Conservation (phyloP, 2,329 filamentous ascomycete species). For the Alternaria angustiovoidea region DNA sequence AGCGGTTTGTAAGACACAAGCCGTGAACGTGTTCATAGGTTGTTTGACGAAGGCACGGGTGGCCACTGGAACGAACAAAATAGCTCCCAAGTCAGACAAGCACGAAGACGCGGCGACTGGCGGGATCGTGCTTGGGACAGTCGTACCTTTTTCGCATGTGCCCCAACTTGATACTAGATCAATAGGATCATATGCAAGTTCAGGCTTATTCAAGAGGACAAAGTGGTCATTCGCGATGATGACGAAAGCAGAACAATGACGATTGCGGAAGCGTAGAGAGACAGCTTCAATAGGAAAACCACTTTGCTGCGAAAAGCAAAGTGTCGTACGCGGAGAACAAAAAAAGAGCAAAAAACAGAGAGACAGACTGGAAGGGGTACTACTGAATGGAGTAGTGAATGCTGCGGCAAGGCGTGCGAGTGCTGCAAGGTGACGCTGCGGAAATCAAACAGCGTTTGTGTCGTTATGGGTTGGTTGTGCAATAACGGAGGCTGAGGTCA, state of each 20-base stretch:
- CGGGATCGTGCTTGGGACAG: conserved; percentile 34
- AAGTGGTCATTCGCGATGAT: conserved; percentile 39
- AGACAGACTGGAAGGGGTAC: conserved; percentile 42
- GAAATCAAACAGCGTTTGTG: conserved; percentile 44
- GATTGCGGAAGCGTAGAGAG: conserved; percentile 46
- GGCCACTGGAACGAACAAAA: conserved; percentile 43
- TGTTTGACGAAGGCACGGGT: conserved; percentile 46
- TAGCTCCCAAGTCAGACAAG: conserved; percentile 46
- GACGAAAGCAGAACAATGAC: conserved; percentile 31
- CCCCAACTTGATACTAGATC: conserved; percentile 28
- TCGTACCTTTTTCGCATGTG: conserved; percentile 47
- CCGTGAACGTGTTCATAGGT: conserved; percentile 48
- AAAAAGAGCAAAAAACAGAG: conserved; percentile 38
- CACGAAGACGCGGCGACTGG: conserved; percentile 30
- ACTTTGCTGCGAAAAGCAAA: conserved; percentile 47
- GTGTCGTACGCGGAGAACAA: conserved; percentile 26
- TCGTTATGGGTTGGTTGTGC: conserved; percentile 35
- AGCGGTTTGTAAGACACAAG: conserved; percentile 50
- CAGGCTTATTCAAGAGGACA: conserved; percentile 45
- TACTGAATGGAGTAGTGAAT: conserved; percentile 37
- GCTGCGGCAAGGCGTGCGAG: conserved; percentile 26
- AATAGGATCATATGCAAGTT: conserved; percentile 30
- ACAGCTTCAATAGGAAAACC: conserved; percentile 39
- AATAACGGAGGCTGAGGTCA: conserved; percentile 33
- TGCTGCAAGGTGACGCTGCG: conserved; percentile 42